Conservation (phyloP, 495 filamentous ascomycete genomes). For the Aspergillus haitiensis region DNA sequence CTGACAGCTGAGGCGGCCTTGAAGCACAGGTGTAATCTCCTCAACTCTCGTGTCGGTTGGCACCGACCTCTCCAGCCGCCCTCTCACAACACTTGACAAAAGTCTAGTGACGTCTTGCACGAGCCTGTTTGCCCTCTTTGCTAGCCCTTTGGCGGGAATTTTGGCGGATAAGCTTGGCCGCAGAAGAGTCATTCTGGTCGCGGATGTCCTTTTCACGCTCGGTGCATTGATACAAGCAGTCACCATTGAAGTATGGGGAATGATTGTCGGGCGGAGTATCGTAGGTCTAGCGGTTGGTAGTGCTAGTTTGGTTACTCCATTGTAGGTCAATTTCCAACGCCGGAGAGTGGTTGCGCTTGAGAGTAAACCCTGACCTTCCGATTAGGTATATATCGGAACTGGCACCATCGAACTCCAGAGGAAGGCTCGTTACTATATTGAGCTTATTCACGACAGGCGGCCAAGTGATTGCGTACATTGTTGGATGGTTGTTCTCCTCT, state of each 20-base stretch:
- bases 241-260: conserved; percentile 60
- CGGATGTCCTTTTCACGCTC: conserved; percentile 73
- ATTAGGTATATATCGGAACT: conserved; percentile 77
- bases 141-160: conserved; percentile 72
- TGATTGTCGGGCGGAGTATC: conserved; percentile 77
- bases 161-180: conserved; percentile 75
- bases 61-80: conserved; percentile 65
- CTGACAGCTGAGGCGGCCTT: conserved; percentile 22
- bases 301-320: conserved; percentile 77
- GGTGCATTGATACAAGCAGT: conserved; percentile 73
- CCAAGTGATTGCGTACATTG: conserved; percentile 81
- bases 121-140: conserved; percentile 73
- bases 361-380: conserved; percentile 15
- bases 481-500: conserved; percentile 66
- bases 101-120: conserved; percentile 82
- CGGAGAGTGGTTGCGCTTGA: background rate
- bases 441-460: conserved; percentile 81
- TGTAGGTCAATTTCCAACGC: conserved; percentile 47
- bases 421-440: conserved; percentile 73
- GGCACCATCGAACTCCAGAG: conserved; percentile 71
- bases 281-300: conserved; percentile 82
- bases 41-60: conserved; percentile 80
- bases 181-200: conserved; percentile 71
- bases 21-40: conserved; percentile 87
- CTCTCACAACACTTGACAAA: conserved; percentile 74